Evolutionary conservation across 208 protist species (phyloP).

Genomic region (Porcisia hertigi): DNA sequence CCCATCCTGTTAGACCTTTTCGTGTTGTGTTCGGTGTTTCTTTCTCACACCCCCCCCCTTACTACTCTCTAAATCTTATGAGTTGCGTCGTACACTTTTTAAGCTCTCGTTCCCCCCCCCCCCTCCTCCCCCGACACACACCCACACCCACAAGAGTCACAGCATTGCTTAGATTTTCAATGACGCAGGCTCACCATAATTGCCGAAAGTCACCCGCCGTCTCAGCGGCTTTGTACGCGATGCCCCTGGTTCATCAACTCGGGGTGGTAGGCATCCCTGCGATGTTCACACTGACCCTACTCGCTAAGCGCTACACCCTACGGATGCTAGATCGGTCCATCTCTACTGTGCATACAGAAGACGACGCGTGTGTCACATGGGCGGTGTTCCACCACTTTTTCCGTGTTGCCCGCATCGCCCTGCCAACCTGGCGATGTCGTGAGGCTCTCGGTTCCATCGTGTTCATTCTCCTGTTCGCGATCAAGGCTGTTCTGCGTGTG

Average conservation of each 20-base stretch:
- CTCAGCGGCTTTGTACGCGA: conserved; percentile 7
- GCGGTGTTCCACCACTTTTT: conserved; percentile 65
- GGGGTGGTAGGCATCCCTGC: conserved; percentile 15
- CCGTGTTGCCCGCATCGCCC: conserved; percentile 56
- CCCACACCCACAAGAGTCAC: background rate
- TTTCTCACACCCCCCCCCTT: no score
- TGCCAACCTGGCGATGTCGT: conserved; percentile 75
- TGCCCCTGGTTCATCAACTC: conserved; percentile 15
- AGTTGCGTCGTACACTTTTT: no score
- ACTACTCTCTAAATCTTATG: no score
- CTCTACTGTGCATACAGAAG: conserved; percentile 49
- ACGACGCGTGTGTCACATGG: conserved; percentile 59
- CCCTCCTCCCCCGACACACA: background rate
- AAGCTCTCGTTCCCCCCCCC: background rate
- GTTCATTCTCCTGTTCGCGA: conserved; percentile 82
- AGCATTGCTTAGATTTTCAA: background rate
- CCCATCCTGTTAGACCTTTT: no score
- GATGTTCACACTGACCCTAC: conserved; percentile 28
- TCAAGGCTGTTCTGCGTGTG: conserved; percentile 78
- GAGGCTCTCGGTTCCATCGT: conserved; percentile 61
- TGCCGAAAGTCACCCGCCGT: background rate
- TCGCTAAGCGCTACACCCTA: conserved; percentile 56
- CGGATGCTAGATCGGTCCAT: conserved; percentile 39
- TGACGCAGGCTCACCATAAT: background rate
- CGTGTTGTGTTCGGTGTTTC: no score